Evolutionary conservation across 768 basidiomycete genomes (phyloP).

Genomic region (Mycena metata): DNA sequence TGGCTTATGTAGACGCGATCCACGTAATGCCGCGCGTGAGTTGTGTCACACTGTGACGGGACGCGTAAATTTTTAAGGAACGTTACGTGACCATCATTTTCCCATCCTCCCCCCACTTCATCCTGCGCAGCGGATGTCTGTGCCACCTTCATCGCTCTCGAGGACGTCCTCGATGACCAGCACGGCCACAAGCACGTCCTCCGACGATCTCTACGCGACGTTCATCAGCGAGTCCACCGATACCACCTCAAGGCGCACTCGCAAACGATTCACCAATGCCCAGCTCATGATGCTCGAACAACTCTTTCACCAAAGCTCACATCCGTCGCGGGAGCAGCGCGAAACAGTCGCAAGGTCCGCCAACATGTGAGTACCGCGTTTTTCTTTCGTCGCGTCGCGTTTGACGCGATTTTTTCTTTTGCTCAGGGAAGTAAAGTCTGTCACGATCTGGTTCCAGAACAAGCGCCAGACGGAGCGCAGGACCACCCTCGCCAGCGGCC

Average conservation of each 20-base stretch:
- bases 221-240: slow-evolving; percentile 47
- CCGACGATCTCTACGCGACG: slow-evolving; percentile 57
- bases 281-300: slow-evolving; percentile 82
- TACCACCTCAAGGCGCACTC: slow-evolving; percentile 66
- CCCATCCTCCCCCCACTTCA: too few relatives aligned
- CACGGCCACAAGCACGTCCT: slow-evolving; percentile 57
- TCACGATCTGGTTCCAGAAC: slow-evolving; percentile 90
- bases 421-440: slow-evolving; percentile 73
- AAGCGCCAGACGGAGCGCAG: slow-evolving; percentile 80
- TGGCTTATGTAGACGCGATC: too few relatives aligned
- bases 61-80: too few relatives aligned
- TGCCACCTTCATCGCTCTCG: slow-evolving; percentile 48
- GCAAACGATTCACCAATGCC: slow-evolving; percentile 76
- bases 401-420: slow-evolving; percentile 38
- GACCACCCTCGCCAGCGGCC: slow-evolving; percentile 59
- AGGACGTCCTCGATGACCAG: slow-evolving; percentile 71
- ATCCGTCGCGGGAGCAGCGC: slow-evolving; percentile 82
- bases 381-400: slow-evolving; percentile 23
- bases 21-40: too few relatives aligned
- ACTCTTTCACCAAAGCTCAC: slow-evolving; percentile 78
- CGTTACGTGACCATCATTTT: too few relatives aligned
- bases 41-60: too few relatives aligned
- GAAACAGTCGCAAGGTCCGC: slow-evolving; percentile 72
- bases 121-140: too few relatives aligned
- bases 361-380: slow-evolving; percentile 66